Evolutionary conservation across 345 rosid species (phyloP), one percentile per base, ranked within the genome.

Genomic region (Camelina laxa): DNA sequence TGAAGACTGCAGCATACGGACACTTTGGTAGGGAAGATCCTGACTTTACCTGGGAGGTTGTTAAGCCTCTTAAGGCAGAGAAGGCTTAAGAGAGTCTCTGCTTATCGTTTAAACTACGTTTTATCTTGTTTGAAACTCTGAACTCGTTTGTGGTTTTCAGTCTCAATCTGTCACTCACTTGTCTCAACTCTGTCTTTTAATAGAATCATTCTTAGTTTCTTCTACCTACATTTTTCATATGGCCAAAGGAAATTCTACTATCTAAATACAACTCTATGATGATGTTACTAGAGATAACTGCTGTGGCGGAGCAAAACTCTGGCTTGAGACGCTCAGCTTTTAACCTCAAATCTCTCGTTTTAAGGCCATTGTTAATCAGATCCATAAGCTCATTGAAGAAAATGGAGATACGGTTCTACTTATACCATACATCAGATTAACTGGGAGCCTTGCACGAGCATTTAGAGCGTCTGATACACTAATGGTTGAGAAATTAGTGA

Each of bases 1-100:
- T 91, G 84, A 91, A 89, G 84, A 91, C 97, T 2, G 97, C 92
- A 14, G 92, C 92, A 0, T 89, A 91, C 15, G 92, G 97, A 11
- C 92, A 89, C 84, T 89, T 91, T 5, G 94, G 97, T 36, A 79
- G 91, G 83, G 94, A 91, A 20, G 94, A 87, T 81, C 63, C 87
- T 7, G 91, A 91, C 77, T 91, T 91, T 79, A 86, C 93, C 67
- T 88, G 93, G 93, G 93, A 88, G 80, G 88, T 84, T 35, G 90
- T 86, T 75, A 88, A 86, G 85, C 89, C 90, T 12, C 93, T 88
- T 60, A 86, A 88, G 83, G 86, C 87, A 83, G 93, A 88, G 67
- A 85, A 85, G 75, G 83, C 93, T 67, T 82, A 27, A 27, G 84
- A 73, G 68, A 83, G 73, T 79, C 49, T 33, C 49, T 33, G 77